Base-by-base conservation (phyloP, 257 asterid genomes). In the Gentiana dahurica region DNA sequence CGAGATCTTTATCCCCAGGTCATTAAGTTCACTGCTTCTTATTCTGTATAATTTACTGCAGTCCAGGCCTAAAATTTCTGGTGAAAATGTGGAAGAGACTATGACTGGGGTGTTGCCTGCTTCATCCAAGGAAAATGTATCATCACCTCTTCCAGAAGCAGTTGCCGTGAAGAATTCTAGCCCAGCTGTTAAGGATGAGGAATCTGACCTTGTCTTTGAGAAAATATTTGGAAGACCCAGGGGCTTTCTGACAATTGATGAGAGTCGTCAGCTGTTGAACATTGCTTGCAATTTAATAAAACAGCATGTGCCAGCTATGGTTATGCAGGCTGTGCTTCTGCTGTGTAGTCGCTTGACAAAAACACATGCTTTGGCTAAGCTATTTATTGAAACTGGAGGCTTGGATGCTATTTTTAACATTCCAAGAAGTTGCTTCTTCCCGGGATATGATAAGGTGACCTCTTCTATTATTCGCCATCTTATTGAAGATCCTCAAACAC, bases 281-380 rank as follows among this genome's bases (percentile, higher is more conserved):
- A 75, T 91, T 78, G 78, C 92, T 53, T 88, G 95, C 68, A 94
- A 87, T 77, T 72, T 91, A 79, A 86, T 91, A 45, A 91, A 81
- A 71, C 80, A 73, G 48, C 93, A 68, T 45, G 95, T 75, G 38
- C 82, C 93, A 54, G 77, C 95, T 8, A 74, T 87, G 68, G 83
- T 79, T 57, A 91, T 91, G 97, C 98, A 91, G 85, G 97, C 98
- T 24, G 86, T 76, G 69, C 84, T 91, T 67, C 98, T 85, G 73
- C 56, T 91, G 66, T 87, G 97, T 77, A 95, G 95, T 68, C 97
- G 94, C 53, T 68, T 88, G 88, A 85, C 98, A 49, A 91, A 87
- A 65, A 75, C 91, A 59, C 90, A 85, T 75, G 72, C 64, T 68
- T 68, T 91, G 66, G 96, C 95, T 54, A 63, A 85, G 70, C 92